These are phyloP conservation scores for Tolypocladium tundrense DNA, from an alignment of 2,329 filamentous ascomycete genomes.

Conservation along the genomic window DNA sequence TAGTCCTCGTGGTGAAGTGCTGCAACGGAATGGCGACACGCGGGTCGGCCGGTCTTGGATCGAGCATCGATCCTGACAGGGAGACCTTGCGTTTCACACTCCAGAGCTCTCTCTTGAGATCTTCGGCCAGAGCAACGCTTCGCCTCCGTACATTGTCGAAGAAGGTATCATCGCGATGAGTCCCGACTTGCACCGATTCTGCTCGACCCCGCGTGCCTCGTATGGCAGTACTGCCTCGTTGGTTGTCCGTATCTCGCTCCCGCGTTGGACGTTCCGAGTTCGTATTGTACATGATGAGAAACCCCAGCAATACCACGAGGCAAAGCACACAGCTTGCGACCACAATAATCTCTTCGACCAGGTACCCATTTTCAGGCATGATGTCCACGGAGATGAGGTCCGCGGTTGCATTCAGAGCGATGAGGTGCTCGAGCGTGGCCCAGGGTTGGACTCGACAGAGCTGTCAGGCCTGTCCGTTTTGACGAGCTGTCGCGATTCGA, in stretches of 20 bases:
- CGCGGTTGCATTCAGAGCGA: too few relatives aligned
- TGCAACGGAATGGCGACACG: conserved; percentile 1
- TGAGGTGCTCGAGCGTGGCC: too few relatives aligned
- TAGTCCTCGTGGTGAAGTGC: conserved; percentile 1
- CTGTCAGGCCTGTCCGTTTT: too few relatives aligned
- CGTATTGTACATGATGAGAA: background rate
- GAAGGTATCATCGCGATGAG: conserved; percentile 11
- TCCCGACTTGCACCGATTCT: background rate
- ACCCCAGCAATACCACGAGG: background rate
- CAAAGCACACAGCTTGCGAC: background rate
- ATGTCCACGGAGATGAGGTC: background rate
- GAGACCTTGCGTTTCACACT: conserved; percentile 11
- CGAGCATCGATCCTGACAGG: conserved; percentile 1
- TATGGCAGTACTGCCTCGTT: too few relatives aligned
- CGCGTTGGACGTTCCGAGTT: background rate
- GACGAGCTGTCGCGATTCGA: too few relatives aligned
- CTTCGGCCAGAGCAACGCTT: conserved; percentile 14
- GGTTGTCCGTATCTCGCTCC: too few relatives aligned
- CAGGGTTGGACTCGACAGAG: too few relatives aligned
- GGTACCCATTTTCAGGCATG: background rate
- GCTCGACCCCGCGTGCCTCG: background rate
- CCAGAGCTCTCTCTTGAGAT: conserved; percentile 13
- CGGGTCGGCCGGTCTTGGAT: background rate
- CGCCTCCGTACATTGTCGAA: conserved; percentile 14
- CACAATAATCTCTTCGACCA: background rate